A percentile compares a stretch with the other conserved stretches of the same genome.
Conservation (phyloP, 768 basidiomycete genomes). For the Jaapia argillacea region DNA sequence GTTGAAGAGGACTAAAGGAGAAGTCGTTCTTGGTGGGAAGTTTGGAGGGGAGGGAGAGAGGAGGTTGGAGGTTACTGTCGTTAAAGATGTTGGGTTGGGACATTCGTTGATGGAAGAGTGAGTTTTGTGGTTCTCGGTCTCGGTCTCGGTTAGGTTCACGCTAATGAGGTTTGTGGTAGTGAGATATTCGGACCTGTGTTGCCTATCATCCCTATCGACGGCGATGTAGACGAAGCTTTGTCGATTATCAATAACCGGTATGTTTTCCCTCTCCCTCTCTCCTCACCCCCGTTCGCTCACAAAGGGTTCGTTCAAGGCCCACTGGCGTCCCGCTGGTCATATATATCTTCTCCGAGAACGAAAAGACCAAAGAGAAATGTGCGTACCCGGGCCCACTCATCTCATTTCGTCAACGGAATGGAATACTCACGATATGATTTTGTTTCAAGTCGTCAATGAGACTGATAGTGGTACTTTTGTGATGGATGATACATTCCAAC, state of each 20-base stretch:
- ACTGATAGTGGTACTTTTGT: constrained; percentile 21
- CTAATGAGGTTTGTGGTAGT: neutral
- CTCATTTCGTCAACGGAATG: neutral
- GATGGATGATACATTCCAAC: constrained; percentile 21
- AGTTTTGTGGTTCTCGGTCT: constrained; percentile 1
- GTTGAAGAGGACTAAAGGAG: constrained; percentile 12
- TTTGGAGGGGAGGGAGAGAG: constrained; percentile 8
- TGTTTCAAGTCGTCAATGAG: constrained; percentile 15
- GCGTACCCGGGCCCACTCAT: neutral
- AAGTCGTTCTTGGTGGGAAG: constrained; percentile 19
- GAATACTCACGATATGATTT: neutral
- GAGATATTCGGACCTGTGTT: constrained; percentile 29
- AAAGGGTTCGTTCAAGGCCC: neutral
- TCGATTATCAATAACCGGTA: constrained; percentile 9
- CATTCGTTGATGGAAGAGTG: constrained; percentile 24
- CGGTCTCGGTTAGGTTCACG: neutral
- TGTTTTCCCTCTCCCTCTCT: neutral
- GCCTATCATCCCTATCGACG: constrained; percentile 19
- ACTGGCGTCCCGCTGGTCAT: neutral
- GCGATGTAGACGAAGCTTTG: constrained; percentile 16
- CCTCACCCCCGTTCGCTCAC: neutral
- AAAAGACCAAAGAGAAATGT: constrained; percentile 7
- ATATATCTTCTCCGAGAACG: neutral
- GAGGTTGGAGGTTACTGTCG: constrained; percentile 20
- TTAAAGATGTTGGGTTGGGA: constrained; percentile 17